Conservation (phyloP, 208 protist genomes). For the Acanthamoeba healyi region DNA sequence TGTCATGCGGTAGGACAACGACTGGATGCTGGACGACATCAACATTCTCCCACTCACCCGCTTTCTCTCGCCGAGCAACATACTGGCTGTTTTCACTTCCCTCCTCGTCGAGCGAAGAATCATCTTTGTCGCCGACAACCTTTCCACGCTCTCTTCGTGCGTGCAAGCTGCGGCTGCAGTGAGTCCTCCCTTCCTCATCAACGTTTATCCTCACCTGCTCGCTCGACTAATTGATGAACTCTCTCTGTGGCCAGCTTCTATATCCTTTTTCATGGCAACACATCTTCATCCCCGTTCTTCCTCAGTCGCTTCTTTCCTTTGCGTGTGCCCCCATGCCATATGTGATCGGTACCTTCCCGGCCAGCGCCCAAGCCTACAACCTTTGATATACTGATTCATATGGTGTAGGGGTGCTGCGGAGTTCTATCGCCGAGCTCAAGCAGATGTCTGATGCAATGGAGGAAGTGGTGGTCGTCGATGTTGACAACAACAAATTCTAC, state of each 20-base stretch:
- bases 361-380: too few relatives aligned
- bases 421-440: neutral
- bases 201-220: neutral
- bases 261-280: slow-evolving; percentile 86
- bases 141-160: neutral
- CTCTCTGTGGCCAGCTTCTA: neutral
- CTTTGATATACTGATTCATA: too few relatives aligned
- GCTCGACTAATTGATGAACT: too few relatives aligned
- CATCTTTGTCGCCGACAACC: slow-evolving; percentile 37
- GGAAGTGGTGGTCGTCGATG: slow-evolving; percentile 11
- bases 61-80: neutral
- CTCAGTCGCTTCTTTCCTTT: slow-evolving; percentile 81
- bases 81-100: neutral
- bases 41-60: neutral
- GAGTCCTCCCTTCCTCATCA: neutral
- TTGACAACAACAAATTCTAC: slow-evolving; percentile 65
- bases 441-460: slow-evolving; percentile 42
- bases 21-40: slow-evolving; percentile 24
- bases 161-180: slow-evolving; percentile 24
- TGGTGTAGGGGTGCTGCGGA: slow-evolving; percentile 26
- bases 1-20: neutral
- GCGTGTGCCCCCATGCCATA: slow-evolving; percentile 86
- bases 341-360: neutral
- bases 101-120: slow-evolving; percentile 38
- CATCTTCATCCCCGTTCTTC: slow-evolving; percentile 86